phyloP scores from a whole-genome alignment of 2,329 filamentous ascomycete species.

The Ascochyta pisi region DNA sequence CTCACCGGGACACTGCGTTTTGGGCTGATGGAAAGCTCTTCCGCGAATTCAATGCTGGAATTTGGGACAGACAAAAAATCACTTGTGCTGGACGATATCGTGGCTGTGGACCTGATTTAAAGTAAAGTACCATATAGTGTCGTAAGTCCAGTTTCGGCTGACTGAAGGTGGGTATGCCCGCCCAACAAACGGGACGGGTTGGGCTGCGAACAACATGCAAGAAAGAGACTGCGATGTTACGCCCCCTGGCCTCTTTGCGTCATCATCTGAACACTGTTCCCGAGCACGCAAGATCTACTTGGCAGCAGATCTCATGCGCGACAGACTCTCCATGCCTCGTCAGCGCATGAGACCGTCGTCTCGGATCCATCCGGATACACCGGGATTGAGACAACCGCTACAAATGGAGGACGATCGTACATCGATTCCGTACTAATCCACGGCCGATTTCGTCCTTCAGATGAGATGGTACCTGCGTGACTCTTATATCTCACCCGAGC shows the following conservation, averaged over 20 bases:
- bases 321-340: neutral
- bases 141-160: neutral
- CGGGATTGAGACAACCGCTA: neutral
- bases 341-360: neutral
- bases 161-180: neutral
- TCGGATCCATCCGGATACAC: neutral
- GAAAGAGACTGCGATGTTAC: neutral
- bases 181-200: neutral
- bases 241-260: neutral
- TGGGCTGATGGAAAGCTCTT: neutral
- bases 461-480: constrained; percentile 1
- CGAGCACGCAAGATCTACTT: constrained; percentile 5
- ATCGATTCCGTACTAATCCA: neutral
- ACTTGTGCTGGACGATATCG: too few species aligned
- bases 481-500: neutral
- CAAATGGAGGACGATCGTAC: neutral
- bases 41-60: neutral
- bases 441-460: neutral
- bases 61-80: neutral
- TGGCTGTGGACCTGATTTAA: too few species aligned
- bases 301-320: neutral
- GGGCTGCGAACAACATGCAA: neutral
- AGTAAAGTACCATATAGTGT: neutral
- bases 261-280: constrained; percentile 2
- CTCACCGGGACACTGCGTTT: constrained; percentile 1